A percentile compares a stretch with the other conserved stretches of the same genome.
These are phyloP conservation scores for Spathaspora girioi DNA, from an alignment of 805 yeast species.

Conservation along the genomic window DNA sequence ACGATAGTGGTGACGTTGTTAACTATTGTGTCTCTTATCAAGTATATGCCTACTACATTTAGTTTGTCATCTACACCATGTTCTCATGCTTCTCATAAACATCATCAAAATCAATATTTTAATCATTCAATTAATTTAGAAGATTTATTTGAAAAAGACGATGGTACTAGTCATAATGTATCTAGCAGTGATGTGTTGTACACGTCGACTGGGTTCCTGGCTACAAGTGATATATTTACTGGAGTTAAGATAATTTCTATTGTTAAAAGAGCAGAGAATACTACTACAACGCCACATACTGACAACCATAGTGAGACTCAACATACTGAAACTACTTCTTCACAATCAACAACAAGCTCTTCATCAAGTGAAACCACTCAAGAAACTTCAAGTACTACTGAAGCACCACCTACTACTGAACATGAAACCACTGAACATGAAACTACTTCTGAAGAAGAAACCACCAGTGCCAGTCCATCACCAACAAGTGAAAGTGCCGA, in stretches of 20 bases:
- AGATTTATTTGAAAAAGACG: neutral
- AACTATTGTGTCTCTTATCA: neutral
- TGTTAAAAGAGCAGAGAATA: neutral
- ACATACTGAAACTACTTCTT: constrained; percentile 3
- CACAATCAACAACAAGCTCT: neutral
- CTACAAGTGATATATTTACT: neutral
- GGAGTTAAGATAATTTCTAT: neutral
- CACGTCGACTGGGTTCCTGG: neutral
- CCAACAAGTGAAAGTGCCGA: neutral
- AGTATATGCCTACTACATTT: neutral
- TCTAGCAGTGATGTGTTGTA: neutral
- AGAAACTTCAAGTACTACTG: constrained; percentile 6
- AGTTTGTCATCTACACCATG: neutral
- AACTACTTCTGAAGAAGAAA: constrained; percentile 11
- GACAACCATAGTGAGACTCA: neutral
- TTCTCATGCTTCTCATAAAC: neutral
- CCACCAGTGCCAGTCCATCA: neutral
- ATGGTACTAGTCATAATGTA: neutral
- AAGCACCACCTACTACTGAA: neutral
- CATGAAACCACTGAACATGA: constrained; percentile 4
- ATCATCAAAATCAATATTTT: neutral
- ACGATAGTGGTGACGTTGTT: constrained; percentile 1
- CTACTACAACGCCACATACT: neutral
- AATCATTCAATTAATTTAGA: neutral
- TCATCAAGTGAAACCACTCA: constrained; percentile 1